A percentile compares a stretch with the other conserved stretches of the same genome.
Conservation (phyloP, 192 early-diverging fungal genomes). For the Coemansia sp. region DNA sequence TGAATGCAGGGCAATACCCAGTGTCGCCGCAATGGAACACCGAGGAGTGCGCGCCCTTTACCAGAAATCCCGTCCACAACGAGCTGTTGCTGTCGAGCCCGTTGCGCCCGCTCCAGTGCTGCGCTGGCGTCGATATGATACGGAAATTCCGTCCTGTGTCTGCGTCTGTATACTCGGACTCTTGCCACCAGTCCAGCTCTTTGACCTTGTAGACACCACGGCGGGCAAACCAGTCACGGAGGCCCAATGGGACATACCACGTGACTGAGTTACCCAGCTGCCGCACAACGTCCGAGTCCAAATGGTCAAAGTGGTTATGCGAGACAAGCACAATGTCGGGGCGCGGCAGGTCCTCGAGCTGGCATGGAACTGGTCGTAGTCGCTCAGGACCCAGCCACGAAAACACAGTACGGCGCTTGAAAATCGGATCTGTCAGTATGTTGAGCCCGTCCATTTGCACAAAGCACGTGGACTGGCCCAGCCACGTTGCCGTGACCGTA, state of each 20-base stretch:
- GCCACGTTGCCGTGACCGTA: conserved; percentile 53
- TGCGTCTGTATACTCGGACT: conserved; percentile 18
- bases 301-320: conserved; percentile 91
- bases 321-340: conserved; percentile 78
- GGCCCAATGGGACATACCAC: conserved; percentile 80
- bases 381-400: conserved; percentile 71
- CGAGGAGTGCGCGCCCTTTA: conserved; percentile 36
- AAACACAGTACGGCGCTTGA: conserved; percentile 69
- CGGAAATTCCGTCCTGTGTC: conserved; percentile 8
- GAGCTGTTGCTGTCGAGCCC: conserved; percentile 69
- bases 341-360: conserved; percentile 63
- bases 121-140: conserved; percentile 49
- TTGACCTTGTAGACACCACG: conserved; percentile 58
- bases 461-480: conserved; percentile 68
- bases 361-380: conserved; percentile 65
- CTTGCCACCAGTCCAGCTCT: conserved; percentile 83
- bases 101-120: conserved; percentile 69
- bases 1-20: conserved; percentile 87
- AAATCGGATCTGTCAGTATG: conserved; percentile 76
- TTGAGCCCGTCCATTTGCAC: conserved; percentile 70
- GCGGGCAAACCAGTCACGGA: conserved; percentile 65
- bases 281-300: conserved; percentile 69
- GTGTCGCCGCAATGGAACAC: conserved; percentile 67
- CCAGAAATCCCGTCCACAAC: conserved; percentile 76
- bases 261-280: conserved; percentile 57